phyloP scores from a whole-genome alignment of 139 green algal species.

The Micractinium sp. region DNA sequence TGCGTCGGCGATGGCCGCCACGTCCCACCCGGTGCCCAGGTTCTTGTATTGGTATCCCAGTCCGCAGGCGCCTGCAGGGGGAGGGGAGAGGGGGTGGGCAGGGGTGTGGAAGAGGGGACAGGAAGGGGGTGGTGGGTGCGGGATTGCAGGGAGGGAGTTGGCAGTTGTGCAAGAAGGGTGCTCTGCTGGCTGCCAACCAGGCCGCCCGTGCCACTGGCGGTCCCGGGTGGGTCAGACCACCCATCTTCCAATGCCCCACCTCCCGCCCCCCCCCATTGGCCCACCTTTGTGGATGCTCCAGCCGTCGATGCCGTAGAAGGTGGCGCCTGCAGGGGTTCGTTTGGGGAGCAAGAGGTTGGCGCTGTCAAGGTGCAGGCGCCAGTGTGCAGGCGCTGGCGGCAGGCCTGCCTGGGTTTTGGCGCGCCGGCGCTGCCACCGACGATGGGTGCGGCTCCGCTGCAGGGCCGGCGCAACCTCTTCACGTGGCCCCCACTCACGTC shows the following conservation, averaged over 20 bases:
- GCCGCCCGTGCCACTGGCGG: no score
- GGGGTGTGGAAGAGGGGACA: neutral
- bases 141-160: neutral
- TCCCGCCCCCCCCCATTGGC: neutral
- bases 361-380: neutral
- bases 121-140: neutral
- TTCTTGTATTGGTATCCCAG: slow-evolving; percentile 30
- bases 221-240: no score
- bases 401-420: no score
- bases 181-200: neutral
- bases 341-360: neutral
- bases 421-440: neutral
- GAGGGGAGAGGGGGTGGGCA: no score
- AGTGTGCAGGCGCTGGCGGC: neutral
- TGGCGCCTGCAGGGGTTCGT: slow-evolving; percentile 4
- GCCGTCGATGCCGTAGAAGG: slow-evolving; percentile 21
- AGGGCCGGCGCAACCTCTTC: no score
- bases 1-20: slow-evolving; percentile 30
- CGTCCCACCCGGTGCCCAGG: slow-evolving; percentile 31
- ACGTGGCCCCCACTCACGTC: slow-evolving; percentile 8
- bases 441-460: no score
- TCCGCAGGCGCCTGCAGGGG: slow-evolving; percentile 14
- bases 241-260: no score
- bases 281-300: slow-evolving; percentile 29
- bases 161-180: neutral